Evolutionary conservation across 768 basidiomycete species (phyloP), one percentile per base, ranked within the genome.

Genomic region (Dictyophora rubrovolvata): DNA sequence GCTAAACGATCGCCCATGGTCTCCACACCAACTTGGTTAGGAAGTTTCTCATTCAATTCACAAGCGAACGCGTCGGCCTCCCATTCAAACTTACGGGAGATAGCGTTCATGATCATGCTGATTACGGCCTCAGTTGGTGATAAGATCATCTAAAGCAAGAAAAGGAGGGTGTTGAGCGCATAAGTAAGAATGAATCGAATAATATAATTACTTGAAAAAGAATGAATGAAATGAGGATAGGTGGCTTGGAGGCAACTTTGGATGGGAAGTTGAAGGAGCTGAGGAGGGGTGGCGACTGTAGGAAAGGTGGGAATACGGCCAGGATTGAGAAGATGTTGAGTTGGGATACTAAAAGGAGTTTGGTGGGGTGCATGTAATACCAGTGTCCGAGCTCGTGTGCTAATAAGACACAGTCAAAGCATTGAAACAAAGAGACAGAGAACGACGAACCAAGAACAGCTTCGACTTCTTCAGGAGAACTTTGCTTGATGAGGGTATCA

Each of bases 361-460:
- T 93, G 61, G 86, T 86, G 1, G 93, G 90, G 76, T 98, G 95
- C 64, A 84, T 78, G 74, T 84, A 84, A 67, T 87, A 90, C 93
- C 95, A 98, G 74, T 98, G 95, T 0, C 95, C 95, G 36, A 97
- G 86, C 66, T 97, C 94, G 71, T 98, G 94, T 0, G 93, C 93
- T 84, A 62, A 12, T 53, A 48, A 54, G 42, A 48, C 21, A 12
- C 59, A 37, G 46, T n/a, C 20, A 52, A 37, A 55, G 54, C 18
- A 42, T 34, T 16, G 33, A n/a, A 14, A 36, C 22, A 54, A 21
- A 20, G 11, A 17, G 33, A 49, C 11, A 42, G 3, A 12, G 12
- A 33, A 49, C 8, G 9, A 68, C 73, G 18, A 64, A 77, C 77
- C 85, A 48, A 97, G 81, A n/a, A 99, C 93, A 34, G 96, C 95